Conservation (phyloP, 257 asterid genomes). For the Haberlea rhodopensis region DNA sequence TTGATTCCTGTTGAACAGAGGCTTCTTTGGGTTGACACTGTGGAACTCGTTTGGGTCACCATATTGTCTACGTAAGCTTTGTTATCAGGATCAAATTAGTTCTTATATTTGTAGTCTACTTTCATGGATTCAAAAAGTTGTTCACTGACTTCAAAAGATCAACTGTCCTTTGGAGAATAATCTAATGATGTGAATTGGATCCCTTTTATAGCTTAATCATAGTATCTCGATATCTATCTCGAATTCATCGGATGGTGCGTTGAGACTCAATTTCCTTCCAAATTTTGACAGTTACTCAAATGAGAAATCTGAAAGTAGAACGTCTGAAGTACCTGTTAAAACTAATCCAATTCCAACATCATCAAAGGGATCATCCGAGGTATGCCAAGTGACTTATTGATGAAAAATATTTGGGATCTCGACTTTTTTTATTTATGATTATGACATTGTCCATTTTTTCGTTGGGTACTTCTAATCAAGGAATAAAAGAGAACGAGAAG, state of each 20-base stretch:
- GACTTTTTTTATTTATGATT: not conserved
- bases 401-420: not conserved
- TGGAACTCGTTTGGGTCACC: slow-evolving; percentile 90
- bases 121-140: not conserved
- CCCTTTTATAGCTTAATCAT: not conserved
- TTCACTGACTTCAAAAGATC: too few species aligned
- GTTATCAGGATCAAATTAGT: not conserved
- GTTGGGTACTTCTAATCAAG: slow-evolving; percentile 17
- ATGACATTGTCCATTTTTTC: slow-evolving; percentile 8
- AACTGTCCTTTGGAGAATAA: not conserved
- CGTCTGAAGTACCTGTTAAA: slow-evolving; percentile 51
- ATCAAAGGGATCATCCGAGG: slow-evolving; percentile 45
- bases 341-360: slow-evolving; percentile 41
- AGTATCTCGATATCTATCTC: not conserved
- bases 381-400: slow-evolving; percentile 17
- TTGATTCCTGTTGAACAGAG: slow-evolving; percentile 82
- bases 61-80: slow-evolving; percentile 69
- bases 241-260: not conserved
- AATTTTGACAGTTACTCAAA: slow-evolving; percentile 60
- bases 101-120: too few species aligned
- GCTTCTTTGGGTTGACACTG: slow-evolving; percentile 89
- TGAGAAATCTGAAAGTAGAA: slow-evolving; percentile 85
- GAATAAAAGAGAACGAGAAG: slow-evolving; percentile 28
- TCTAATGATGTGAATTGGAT: not conserved
- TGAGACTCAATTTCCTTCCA: slow-evolving; percentile 4